Evolutionary conservation across 1,284 basidiomycete genomes (phyloP).

Genomic region (Sanghuangporus weigelae): DNA sequence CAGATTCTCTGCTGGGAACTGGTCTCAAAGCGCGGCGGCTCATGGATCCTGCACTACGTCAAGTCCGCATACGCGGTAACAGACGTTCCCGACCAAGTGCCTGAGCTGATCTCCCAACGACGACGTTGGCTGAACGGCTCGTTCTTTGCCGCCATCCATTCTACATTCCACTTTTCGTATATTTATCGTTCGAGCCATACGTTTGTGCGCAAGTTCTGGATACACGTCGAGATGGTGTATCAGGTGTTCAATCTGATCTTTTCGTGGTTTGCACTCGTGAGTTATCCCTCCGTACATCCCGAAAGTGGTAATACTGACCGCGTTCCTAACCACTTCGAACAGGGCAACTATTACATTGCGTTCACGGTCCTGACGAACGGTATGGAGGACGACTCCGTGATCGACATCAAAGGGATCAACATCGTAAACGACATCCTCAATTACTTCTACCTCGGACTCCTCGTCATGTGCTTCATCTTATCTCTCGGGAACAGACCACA

Average conservation of each 20-base stretch:
- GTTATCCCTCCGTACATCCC: slow-evolving; percentile 23
- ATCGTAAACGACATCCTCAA: slow-evolving; percentile 76
- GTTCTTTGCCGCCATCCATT: slow-evolving; percentile 93
- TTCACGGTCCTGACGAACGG: slow-evolving; percentile 75
- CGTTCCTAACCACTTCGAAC: background rate
- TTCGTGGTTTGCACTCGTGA: slow-evolving; percentile 84
- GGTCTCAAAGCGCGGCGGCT: slow-evolving; percentile 79
- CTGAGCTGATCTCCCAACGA: slow-evolving; percentile 89
- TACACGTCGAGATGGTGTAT: slow-evolving; percentile 92
- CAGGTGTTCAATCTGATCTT: slow-evolving; percentile 89
- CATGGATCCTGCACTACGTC: slow-evolving; percentile 92
- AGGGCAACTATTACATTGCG: slow-evolving; percentile 89
- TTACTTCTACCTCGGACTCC: slow-evolving; percentile 83
- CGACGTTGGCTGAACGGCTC: slow-evolving; percentile 96
- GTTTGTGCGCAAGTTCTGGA: slow-evolving; percentile 85
- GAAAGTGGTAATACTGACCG: slow-evolving; percentile 1
- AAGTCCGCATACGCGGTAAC: slow-evolving; percentile 91
- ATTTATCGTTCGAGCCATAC: slow-evolving; percentile 87
- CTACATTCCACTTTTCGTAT: slow-evolving; percentile 87
- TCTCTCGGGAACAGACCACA: slow-evolving; percentile 91
- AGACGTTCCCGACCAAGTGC: slow-evolving; percentile 85
- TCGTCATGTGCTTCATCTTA: slow-evolving; percentile 89
- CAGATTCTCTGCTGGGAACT: slow-evolving; percentile 92
- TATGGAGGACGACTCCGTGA: slow-evolving; percentile 52
- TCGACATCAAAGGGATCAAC: slow-evolving; percentile 56